A percentile compares a stretch with the other conserved stretches of the same genome.
phyloP scores from a whole-genome alignment of 441 rosid genomes.

The Melastoma candidum region DNA sequence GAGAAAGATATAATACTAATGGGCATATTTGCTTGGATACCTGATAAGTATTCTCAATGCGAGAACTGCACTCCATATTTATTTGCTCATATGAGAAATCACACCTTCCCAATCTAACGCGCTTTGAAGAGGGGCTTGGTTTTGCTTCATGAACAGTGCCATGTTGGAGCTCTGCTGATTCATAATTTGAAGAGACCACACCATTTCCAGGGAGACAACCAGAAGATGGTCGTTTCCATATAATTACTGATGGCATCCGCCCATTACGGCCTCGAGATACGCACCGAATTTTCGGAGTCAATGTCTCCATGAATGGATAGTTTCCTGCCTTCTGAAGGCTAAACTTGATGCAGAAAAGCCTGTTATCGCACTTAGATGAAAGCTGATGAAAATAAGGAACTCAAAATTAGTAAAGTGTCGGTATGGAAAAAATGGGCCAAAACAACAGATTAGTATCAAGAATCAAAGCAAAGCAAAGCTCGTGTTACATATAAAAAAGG shows the following conservation, averaged over 20 bases:
- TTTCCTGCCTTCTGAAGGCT: slow-evolving; percentile 31
- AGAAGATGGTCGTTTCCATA: slow-evolving; percentile 37
- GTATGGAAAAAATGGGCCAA: background rate
- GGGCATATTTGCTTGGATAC: slow-evolving; percentile 17
- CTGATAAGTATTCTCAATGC: slow-evolving; percentile 25
- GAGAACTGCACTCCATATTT: slow-evolving; percentile 41
- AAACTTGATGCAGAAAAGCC: slow-evolving; percentile 50
- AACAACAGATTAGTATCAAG: background rate
- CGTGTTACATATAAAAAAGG: too few species aligned
- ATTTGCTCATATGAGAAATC: slow-evolving; percentile 24
- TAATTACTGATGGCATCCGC: slow-evolving; percentile 27
- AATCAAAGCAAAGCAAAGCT: background rate
- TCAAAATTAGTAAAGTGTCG: background rate
- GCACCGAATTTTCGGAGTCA: slow-evolving; percentile 53
- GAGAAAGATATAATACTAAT: background rate
- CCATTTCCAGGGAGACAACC: slow-evolving; percentile 25
- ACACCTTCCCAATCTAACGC: slow-evolving; percentile 35
- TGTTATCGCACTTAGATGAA: slow-evolving; percentile 68
- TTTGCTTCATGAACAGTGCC: slow-evolving; percentile 32
- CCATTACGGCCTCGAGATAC: slow-evolving; percentile 43
- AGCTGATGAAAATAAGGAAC: slow-evolving; percentile 32
- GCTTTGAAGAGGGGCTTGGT: slow-evolving; percentile 43
- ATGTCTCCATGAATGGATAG: slow-evolving; percentile 49
- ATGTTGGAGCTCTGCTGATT: slow-evolving; percentile 27
- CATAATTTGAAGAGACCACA: slow-evolving; percentile 28